These are phyloP conservation scores for Apocynum venetum DNA, from an alignment of 257 asterid species.

Conservation along the genomic window DNA sequence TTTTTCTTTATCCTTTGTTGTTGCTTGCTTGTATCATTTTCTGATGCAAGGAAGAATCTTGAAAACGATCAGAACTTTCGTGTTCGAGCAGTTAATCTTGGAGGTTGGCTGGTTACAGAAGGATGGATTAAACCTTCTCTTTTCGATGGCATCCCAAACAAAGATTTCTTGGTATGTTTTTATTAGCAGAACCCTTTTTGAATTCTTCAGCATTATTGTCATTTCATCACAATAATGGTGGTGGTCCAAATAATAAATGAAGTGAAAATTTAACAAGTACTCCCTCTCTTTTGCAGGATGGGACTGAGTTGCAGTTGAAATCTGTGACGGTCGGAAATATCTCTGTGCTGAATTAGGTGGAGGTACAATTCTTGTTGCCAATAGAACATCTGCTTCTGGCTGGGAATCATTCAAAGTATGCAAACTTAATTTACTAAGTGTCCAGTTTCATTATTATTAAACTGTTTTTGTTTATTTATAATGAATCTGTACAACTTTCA, in stretches of 20 bases:
- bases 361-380: conserved; percentile 59
- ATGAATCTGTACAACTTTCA: no score
- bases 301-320: conserved; percentile 54
- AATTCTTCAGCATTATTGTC: no score
- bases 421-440: no score
- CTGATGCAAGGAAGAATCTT: conserved; percentile 4
- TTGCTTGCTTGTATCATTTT: neutral
- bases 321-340: conserved; percentile 50
- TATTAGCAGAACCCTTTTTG: no score
- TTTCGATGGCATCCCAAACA: conserved; percentile 57
- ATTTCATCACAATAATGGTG: no score
- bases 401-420: conserved; percentile 71
- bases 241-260: no score
- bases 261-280: no score
- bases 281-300: conserved; percentile 39
- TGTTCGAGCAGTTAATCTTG: conserved; percentile 67
- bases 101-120: conserved; percentile 80
- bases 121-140: conserved; percentile 78
- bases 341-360: conserved; percentile 73
- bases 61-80: conserved; percentile 12
- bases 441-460: no score
- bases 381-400: conserved; percentile 56
- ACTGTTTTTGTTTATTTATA: no score
- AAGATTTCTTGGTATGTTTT: conserved; percentile 46
- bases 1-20: neutral